A percentile compares a stretch with the other conserved stretches of the same genome.
These are phyloP conservation scores for Metarhizium rileyi DNA, from an alignment of 2,329 filamentous ascomycete species.

Conservation along the genomic window DNA sequence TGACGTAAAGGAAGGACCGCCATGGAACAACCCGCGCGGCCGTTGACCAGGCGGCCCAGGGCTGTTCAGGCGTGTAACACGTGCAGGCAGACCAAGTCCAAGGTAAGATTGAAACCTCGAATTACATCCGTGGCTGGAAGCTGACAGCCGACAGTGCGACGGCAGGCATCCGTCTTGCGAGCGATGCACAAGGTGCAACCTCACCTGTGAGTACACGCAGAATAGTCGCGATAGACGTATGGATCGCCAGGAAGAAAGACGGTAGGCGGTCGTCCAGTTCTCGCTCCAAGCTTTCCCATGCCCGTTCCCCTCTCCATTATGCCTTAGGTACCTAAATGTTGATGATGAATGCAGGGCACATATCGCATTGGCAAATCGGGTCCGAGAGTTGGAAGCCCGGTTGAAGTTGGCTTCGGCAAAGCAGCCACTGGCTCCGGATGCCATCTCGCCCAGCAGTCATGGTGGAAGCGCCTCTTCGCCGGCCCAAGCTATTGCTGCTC, in stretches of 20 bases:
- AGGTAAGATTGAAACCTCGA: constrained; percentile 4
- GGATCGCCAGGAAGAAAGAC: constrained; percentile 14
- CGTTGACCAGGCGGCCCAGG: constrained; percentile 13
- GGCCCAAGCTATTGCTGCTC: not conserved
- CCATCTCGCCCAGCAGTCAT: not conserved
- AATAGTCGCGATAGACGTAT: constrained; percentile 15
- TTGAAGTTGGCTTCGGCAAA: constrained; percentile 1
- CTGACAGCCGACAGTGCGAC: constrained; percentile 10
- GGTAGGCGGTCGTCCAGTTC: constrained; percentile 1
- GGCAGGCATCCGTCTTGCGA: constrained; percentile 13
- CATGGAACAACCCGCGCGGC: constrained; percentile 10
- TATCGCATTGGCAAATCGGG: constrained; percentile 1
- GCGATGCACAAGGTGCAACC: constrained; percentile 10
- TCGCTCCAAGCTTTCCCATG: not conserved
- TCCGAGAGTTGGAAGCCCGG: constrained; percentile 1
- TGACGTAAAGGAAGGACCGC: not conserved
- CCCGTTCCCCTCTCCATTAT: not conserved
- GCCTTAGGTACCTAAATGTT: not conserved
- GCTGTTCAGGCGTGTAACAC: constrained; percentile 14
- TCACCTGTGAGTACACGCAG: constrained; percentile 13
- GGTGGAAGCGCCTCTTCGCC: not conserved
- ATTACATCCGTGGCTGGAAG: not conserved
- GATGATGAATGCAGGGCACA: not conserved
- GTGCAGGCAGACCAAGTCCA: constrained; percentile 16
- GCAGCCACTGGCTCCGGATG: not conserved